Percentiles rank a stretch among this genome's conserved stretches.
These are phyloP conservation scores for Coniophora puteana DNA, from an alignment of 1,284 basidiomycete genomes.

Conservation along the genomic window DNA sequence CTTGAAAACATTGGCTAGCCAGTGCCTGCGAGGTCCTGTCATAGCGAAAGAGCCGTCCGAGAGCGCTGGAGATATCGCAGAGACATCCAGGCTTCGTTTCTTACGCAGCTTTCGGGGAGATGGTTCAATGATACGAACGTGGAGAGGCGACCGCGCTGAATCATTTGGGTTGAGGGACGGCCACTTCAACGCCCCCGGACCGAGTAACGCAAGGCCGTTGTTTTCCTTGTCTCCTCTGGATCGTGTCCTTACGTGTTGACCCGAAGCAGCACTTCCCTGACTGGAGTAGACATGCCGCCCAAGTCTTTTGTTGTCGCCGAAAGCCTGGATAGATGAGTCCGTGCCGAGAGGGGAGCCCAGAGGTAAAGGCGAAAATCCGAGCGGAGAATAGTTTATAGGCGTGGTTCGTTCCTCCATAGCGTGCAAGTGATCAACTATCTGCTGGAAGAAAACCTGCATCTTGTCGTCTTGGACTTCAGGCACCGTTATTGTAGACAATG, in stretches of 20 bases:
- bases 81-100: slow-evolving; percentile 32
- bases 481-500: slow-evolving; percentile 35
- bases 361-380: not conserved
- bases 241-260: slow-evolving; percentile 7
- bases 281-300: not conserved
- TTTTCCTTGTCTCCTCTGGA: slow-evolving; percentile 36
- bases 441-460: slow-evolving; percentile 76
- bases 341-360: not conserved
- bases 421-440: slow-evolving; percentile 78
- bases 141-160: slow-evolving; percentile 21
- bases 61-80: slow-evolving; percentile 38
- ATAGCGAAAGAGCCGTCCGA: slow-evolving; percentile 42
- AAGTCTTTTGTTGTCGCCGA: not conserved
- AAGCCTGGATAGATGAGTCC: not conserved
- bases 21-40: slow-evolving; percentile 65
- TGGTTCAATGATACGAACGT: slow-evolving; percentile 53
- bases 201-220: slow-evolving; percentile 13
- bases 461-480: slow-evolving; percentile 47
- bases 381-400: too few relatives aligned
- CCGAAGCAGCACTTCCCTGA: too few relatives aligned
- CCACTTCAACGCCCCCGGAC: slow-evolving; percentile 30
- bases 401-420: slow-evolving; percentile 55
- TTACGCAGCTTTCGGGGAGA: slow-evolving; percentile 38
- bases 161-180: slow-evolving; percentile 35
- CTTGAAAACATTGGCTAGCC: slow-evolving; percentile 89